A percentile compares a stretch with the other conserved stretches of the same genome.
These are phyloP conservation scores for Nothophoma quercina DNA, from an alignment of 2,329 filamentous ascomycete species.

Conservation along the genomic window DNA sequence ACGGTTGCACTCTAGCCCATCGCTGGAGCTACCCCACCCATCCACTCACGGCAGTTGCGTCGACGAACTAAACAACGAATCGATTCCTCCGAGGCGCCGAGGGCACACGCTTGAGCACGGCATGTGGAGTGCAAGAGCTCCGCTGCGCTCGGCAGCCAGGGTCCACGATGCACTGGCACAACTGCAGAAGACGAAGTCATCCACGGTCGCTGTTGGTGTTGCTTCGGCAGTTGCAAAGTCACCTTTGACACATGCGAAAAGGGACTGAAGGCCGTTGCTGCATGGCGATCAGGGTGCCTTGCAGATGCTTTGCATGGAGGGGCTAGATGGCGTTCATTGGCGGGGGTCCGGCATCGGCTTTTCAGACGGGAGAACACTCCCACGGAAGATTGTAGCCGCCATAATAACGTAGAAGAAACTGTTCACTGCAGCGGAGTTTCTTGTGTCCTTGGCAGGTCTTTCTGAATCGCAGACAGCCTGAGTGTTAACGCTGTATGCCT, in stretches of 20 bases:
- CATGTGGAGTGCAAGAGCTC: conserved; percentile 16
- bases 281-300: conserved; percentile 9
- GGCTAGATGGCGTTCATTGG: conserved; percentile 29
- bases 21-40: conserved; percentile 38
- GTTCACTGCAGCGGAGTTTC: too few relatives aligned
- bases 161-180: neutral
- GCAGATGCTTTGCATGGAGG: conserved; percentile 13
- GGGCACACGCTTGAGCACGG: conserved; percentile 2
- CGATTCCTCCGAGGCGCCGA: conserved; percentile 5
- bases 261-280: neutral
- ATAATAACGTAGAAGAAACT: too few relatives aligned
- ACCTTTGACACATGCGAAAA: neutral
- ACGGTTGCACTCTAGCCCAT: conserved; percentile 10
- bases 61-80: conserved; percentile 8
- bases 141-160: neutral
- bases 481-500: too few relatives aligned
- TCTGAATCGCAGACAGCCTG: too few relatives aligned
- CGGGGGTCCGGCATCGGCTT: conserved; percentile 21
- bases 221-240: conserved; percentile 8
- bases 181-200: neutral
- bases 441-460: too few relatives aligned
- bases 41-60: conserved; percentile 44
- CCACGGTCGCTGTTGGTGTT: neutral
- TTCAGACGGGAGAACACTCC: neutral
- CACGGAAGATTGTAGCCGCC: neutral